These are phyloP conservation scores for Asterochloris erici DNA, from an alignment of 139 green algal species.

Conservation along the genomic window DNA sequence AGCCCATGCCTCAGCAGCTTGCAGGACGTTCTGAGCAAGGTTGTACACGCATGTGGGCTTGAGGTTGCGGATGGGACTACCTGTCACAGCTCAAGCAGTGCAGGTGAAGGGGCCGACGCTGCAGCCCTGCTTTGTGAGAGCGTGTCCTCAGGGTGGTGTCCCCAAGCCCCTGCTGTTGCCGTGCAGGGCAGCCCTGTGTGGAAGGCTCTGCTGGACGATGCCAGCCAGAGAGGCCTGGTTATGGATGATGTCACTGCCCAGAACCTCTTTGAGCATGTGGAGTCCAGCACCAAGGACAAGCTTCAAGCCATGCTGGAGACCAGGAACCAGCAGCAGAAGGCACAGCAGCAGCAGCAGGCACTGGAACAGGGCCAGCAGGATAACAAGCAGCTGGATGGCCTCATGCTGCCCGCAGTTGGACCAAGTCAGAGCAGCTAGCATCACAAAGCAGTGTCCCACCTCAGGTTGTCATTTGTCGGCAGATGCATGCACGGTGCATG, in stretches of 20 bases:
- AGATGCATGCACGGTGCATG: no score
- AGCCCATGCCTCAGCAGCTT: no score
- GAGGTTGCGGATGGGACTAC: not conserved
- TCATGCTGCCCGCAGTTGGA: no score
- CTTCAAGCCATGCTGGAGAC: not conserved
- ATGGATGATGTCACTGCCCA: not conserved
- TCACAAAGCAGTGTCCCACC: no score
- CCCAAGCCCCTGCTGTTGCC: not conserved
- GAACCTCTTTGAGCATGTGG: not conserved
- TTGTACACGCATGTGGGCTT: not conserved
- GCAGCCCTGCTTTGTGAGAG: not conserved
- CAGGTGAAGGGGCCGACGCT: not conserved
- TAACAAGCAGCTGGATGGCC: not conserved
- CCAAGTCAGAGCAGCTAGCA: no score
- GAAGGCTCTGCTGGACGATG: slow-evolving; percentile 18
- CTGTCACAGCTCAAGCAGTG: not conserved
- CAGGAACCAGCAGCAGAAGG: not conserved
- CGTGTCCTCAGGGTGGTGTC: not conserved
- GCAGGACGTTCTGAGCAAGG: not conserved
- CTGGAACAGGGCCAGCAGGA: not conserved
- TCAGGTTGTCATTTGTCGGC: no score
- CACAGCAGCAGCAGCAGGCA: slow-evolving; percentile 4
- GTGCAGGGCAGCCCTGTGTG: slow-evolving; percentile 19
- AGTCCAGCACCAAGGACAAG: not conserved
- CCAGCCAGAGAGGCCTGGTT: not conserved